phyloP scores from a whole-genome alignment of 108 stramenopile genomes.

The Skeletonema menzelii region DNA sequence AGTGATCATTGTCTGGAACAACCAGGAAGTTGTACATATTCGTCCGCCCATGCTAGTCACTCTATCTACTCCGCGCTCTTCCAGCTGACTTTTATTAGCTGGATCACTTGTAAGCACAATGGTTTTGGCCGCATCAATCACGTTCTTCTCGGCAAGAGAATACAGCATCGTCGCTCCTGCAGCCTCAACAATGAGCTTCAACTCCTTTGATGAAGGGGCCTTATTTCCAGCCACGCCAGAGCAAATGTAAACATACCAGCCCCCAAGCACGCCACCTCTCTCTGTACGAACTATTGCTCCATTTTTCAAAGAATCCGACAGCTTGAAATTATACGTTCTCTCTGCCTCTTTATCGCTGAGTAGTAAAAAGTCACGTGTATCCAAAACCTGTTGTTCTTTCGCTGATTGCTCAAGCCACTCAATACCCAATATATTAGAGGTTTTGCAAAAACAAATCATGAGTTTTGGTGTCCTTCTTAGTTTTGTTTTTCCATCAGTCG shows the following conservation, averaged over 20 bases:
- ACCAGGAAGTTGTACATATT: constrained; percentile 39
- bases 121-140: constrained; percentile 29
- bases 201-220: constrained; percentile 34
- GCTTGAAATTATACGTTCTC: constrained; percentile 31
- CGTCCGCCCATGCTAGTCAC: constrained; percentile 7
- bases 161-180: constrained; percentile 50
- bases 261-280: constrained; percentile 40
- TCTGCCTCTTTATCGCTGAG: constrained; percentile 42
- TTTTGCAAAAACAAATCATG: constrained; percentile 17
- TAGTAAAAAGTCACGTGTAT: constrained; percentile 32
- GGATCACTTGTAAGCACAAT: constrained; percentile 46
- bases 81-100: constrained; percentile 18
- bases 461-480: constrained; percentile 18
- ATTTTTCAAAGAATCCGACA: constrained; percentile 31
- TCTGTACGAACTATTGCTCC: constrained; percentile 9
- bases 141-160: constrained; percentile 19
- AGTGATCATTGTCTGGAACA: constrained; percentile 48
- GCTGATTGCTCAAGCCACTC: constrained; percentile 46
- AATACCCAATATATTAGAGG: constrained; percentile 5
- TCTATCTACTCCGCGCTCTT: constrained; percentile 24
- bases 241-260: constrained; percentile 43
- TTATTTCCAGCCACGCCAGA: constrained; percentile 45
- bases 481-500: constrained; percentile 3
- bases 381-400: constrained; percentile 25
- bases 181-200: constrained; percentile 39